Evolutionary conservation across 2,329 filamentous ascomycete genomes (phyloP).

Genomic region (Cercospora nicotianae): DNA sequence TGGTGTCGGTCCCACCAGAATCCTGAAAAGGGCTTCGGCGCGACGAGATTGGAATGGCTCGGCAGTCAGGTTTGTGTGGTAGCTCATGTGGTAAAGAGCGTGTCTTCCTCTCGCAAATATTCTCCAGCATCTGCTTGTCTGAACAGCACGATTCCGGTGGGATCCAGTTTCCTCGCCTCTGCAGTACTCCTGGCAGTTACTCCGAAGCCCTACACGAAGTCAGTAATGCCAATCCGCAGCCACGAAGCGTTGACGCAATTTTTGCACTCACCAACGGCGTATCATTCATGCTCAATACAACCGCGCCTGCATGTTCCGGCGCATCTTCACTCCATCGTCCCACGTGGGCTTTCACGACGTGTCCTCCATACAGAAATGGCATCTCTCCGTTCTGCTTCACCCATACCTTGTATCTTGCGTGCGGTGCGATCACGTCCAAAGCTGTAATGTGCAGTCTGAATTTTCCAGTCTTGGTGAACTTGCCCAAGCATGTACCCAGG

Average conservation of each 20-base stretch:
- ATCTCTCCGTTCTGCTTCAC: conserved; percentile 95
- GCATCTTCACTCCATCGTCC: conserved; percentile 87
- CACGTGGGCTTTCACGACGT: conserved; percentile 80
- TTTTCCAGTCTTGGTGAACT: conserved; percentile 95
- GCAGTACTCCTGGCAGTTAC: conserved; percentile 84
- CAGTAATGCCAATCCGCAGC: background rate
- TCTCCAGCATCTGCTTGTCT: conserved; percentile 92
- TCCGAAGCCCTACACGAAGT: conserved; percentile 71
- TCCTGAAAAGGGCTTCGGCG: background rate
- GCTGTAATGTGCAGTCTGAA: conserved; percentile 92
- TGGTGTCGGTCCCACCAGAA: background rate
- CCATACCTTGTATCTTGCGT: conserved; percentile 96
- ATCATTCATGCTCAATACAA: conserved; percentile 90
- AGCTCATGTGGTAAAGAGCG: conserved; percentile 57
- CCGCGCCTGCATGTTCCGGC: conserved; percentile 86
- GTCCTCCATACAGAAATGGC: conserved; percentile 94
- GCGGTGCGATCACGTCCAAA: conserved; percentile 83
- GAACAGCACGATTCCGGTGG: conserved; percentile 86
- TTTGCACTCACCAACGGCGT: conserved; percentile 61
- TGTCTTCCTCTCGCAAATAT: conserved; percentile 81
- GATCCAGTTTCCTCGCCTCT: conserved; percentile 80
- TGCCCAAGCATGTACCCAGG: conserved; percentile 86
- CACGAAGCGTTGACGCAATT: background rate
- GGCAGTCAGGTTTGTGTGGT: background rate
- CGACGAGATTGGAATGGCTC: background rate